Conservation (phyloP, 2,329 filamentous ascomycete species). For the Camillea tinctor region DNA sequence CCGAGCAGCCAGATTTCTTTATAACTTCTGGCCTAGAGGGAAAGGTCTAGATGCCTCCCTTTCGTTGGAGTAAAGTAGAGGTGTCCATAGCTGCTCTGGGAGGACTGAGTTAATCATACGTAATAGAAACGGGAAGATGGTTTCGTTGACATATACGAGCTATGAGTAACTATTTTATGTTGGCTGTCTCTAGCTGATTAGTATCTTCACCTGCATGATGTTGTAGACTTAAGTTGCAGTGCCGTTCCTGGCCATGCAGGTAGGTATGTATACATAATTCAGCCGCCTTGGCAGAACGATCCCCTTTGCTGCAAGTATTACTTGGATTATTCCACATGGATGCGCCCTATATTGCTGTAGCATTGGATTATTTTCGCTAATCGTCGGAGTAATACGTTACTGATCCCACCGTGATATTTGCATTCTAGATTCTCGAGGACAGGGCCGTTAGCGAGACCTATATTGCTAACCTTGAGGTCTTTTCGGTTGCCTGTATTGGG, state of each 20-base stretch:
- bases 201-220: constrained; percentile 21
- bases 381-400: not conserved
- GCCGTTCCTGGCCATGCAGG: too few relatives aligned
- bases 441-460: not conserved
- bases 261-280: constrained; percentile 30
- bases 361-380: not conserved
- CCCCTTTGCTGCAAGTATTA: not conserved
- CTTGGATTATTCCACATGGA: not conserved
- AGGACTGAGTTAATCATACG: not conserved
- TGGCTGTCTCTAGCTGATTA: constrained; percentile 15
- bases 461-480: not conserved
- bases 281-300: constrained; percentile 28
- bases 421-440: not conserved
- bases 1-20: not conserved
- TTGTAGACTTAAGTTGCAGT: constrained; percentile 12
- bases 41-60: not conserved
- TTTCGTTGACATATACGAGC: constrained; percentile 3
- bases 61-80: not conserved
- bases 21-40: not conserved
- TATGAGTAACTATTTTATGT: constrained; percentile 18
- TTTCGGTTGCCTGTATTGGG: not conserved
- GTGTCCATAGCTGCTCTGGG: not conserved
- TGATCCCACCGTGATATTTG: not conserved
- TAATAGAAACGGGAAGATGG: not conserved
- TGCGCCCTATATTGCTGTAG: not conserved